Evolutionary conservation across 495 filamentous ascomycete species (phyloP).

Genomic region (Oidiodendron maius): DNA sequence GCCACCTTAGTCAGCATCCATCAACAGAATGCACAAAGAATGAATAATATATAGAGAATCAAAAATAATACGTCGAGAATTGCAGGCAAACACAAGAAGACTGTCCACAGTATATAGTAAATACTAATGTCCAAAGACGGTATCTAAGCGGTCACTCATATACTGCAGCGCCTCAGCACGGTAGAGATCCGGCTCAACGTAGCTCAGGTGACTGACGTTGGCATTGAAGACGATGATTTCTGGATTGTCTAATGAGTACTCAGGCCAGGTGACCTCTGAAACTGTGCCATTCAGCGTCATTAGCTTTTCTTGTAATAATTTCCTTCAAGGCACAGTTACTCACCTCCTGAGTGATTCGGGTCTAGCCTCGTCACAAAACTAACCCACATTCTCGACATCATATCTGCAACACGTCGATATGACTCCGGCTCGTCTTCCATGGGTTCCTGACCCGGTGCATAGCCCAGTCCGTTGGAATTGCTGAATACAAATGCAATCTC

Average conservation of each 20-base stretch:
- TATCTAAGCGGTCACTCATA: not conserved
- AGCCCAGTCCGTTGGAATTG: conserved; percentile 33
- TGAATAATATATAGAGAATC: too few relatives aligned
- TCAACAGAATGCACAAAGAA: too few relatives aligned
- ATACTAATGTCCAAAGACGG: not conserved
- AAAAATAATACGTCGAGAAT: too few relatives aligned
- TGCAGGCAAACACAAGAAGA: too few relatives aligned
- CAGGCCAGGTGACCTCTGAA: not conserved
- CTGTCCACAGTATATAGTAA: too few relatives aligned
- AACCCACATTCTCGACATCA: conserved; percentile 37
- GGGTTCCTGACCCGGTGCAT: conserved; percentile 23
- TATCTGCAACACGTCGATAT: conserved; percentile 26
- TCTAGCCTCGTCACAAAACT: conserved; percentile 32
- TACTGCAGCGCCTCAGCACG: not conserved
- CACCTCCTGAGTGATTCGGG: conserved; percentile 23
- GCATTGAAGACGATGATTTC: conserved; percentile 1
- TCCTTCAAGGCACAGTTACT: conserved; percentile 2
- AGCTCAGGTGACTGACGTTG: not conserved
- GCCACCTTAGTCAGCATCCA: too few relatives aligned
- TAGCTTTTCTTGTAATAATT: too few relatives aligned
- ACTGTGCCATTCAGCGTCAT: too few relatives aligned
- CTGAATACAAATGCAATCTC: conserved; percentile 41
- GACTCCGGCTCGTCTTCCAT: conserved; percentile 17
- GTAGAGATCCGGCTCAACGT: conserved; percentile 1
- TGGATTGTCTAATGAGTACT: not conserved